Evolutionary conservation across 1,139 yeast genomes (phyloP).

Genomic region (Debaryomyces fabryi): DNA sequence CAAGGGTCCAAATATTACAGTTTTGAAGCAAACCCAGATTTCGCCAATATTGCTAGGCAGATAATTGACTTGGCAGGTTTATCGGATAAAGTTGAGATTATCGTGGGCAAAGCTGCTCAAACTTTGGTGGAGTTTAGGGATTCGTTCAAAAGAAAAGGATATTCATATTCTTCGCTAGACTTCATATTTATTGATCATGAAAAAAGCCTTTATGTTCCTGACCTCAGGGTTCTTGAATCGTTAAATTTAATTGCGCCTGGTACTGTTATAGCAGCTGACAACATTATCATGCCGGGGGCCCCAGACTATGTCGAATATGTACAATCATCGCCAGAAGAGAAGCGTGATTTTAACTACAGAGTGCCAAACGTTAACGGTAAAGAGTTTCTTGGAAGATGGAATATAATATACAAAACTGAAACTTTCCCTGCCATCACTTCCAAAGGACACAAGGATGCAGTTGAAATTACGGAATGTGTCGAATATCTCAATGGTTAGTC

Average conservation of each 20-base stretch:
- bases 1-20: conserved; percentile 36
- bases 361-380: conserved; percentile 31
- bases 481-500: conserved; percentile 26
- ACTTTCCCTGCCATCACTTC: conserved; percentile 19
- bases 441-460: conserved; percentile 26
- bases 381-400: conserved; percentile 44
- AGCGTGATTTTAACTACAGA: conserved; percentile 28
- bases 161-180: conserved; percentile 26
- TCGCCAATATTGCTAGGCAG: conserved; percentile 34
- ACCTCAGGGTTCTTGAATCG: conserved; percentile 45
- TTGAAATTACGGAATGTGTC: conserved; percentile 33
- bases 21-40: conserved; percentile 38
- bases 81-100: conserved; percentile 31
- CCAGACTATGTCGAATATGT: conserved; percentile 47
- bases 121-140: conserved; percentile 30
- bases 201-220: conserved; percentile 43
- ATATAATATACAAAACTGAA: conserved; percentile 41
- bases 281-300: conserved; percentile 37
- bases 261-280: conserved; percentile 45
- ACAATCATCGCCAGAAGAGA: conserved; percentile 39
- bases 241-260: conserved; percentile 44
- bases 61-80: conserved; percentile 43
- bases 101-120: conserved; percentile 40
- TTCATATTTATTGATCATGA: conserved; percentile 47
- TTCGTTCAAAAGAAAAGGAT: conserved; percentile 13